phyloP scores from a whole-genome alignment of 2,329 filamentous ascomycete species.

The Verruconis gallopava region DNA sequence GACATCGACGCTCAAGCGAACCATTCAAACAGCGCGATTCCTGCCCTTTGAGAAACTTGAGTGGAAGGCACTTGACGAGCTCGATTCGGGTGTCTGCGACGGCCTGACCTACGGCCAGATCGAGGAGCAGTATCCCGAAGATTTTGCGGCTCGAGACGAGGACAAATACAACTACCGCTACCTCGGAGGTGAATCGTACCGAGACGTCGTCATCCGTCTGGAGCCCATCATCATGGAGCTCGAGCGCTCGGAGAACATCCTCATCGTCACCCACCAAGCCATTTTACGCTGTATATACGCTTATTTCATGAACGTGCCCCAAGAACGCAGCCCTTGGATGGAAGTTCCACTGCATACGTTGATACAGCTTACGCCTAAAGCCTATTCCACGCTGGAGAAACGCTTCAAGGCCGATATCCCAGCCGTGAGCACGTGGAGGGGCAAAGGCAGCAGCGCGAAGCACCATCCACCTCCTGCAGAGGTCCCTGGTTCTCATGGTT shows the following conservation, averaged over 20 bases:
- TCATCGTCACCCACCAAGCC: conserved; percentile 96
- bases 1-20: conserved; percentile 68
- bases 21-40: conserved; percentile 80
- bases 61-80: conserved; percentile 96
- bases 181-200: conserved; percentile 87
- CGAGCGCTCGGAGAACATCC: conserved; percentile 87
- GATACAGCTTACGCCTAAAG: conserved; percentile 89
- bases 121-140: conserved; percentile 78
- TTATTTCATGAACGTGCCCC: conserved; percentile 96
- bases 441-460: conserved; percentile 74
- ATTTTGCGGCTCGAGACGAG: conserved; percentile 88
- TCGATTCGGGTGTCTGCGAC: conserved; percentile 93
- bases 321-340: conserved; percentile 93
- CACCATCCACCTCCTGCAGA: conserved; percentile 44
- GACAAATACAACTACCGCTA: conserved; percentile 99
- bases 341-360: conserved; percentile 92
- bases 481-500: conserved; percentile 5
- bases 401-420: conserved; percentile 83
- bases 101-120: conserved; percentile 95
- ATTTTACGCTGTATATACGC: conserved; percentile 95
- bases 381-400: conserved; percentile 86
- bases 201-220: conserved; percentile 91
- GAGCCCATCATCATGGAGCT: conserved; percentile 99
- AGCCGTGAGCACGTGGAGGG: conserved; percentile 90
- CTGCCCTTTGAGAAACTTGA: conserved; percentile 90